phyloP scores from a whole-genome alignment of 208 protist genomes.

The Trypanosoma rangeli region DNA sequence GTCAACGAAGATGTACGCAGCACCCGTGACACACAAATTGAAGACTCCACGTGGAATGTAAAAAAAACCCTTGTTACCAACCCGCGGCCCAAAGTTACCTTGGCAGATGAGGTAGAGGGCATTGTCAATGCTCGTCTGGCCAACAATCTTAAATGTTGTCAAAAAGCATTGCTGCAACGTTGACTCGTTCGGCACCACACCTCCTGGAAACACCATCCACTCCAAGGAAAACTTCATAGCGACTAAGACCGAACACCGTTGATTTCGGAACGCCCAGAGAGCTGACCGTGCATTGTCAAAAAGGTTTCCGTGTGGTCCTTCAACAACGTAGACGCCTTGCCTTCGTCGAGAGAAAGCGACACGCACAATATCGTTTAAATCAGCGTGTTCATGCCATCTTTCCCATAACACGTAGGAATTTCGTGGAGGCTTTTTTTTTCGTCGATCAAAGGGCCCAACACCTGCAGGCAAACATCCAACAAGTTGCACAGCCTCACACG shows the following conservation, averaged over 20 bases:
- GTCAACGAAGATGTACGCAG: slow-evolving; percentile 68
- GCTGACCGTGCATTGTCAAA: slow-evolving; percentile 79
- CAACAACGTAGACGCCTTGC: slow-evolving; percentile 55
- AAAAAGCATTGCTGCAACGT: slow-evolving; percentile 43
- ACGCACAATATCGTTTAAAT: slow-evolving; percentile 44
- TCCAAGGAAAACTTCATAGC: slow-evolving; percentile 55
- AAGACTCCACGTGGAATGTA: slow-evolving; percentile 70
- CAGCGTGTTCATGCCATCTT: slow-evolving; percentile 34
- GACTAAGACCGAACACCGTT: slow-evolving; percentile 60
- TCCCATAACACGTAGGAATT: slow-evolving; percentile 45
- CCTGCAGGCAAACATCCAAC: slow-evolving; percentile 59
- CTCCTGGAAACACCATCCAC: slow-evolving; percentile 59
- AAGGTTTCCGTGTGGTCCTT: slow-evolving; percentile 61
- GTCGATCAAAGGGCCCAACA: slow-evolving; percentile 55
- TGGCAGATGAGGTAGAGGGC: slow-evolving; percentile 76
- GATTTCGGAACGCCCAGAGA: slow-evolving; percentile 72
- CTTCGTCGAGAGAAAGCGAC: slow-evolving; percentile 60
- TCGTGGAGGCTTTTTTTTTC: slow-evolving; percentile 26
- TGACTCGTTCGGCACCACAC: slow-evolving; percentile 49
- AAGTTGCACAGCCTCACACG: slow-evolving; percentile 61
- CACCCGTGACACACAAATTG: slow-evolving; percentile 35
- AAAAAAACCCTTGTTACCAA: slow-evolving; percentile 59
- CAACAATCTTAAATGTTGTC: slow-evolving; percentile 78
- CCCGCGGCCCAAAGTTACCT: slow-evolving; percentile 57
- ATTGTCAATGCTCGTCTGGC: slow-evolving; percentile 54